These are phyloP conservation scores for Microdochium paspali DNA, from an alignment of 2,329 filamentous ascomycete genomes.

Conservation along the genomic window DNA sequence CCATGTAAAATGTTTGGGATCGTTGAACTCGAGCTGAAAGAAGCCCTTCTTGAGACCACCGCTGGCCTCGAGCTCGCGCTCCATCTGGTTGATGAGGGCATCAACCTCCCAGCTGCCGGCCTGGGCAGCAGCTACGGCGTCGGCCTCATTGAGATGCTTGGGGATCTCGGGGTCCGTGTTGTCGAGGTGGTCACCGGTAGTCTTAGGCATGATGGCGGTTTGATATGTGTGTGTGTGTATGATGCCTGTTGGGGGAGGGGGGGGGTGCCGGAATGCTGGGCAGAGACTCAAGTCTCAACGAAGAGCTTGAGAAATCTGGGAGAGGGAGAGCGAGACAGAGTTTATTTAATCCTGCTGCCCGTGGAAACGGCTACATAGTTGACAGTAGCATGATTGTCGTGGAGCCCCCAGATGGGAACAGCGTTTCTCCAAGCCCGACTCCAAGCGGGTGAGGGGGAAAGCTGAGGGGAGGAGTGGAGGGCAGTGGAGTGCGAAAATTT, in stretches of 20 bases:
- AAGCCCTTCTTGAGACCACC: constrained; percentile 23
- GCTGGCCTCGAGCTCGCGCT: constrained; percentile 24
- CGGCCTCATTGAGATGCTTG: constrained; percentile 14
- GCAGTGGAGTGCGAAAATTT: not conserved
- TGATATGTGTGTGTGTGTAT: not conserved
- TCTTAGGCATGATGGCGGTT: not conserved
- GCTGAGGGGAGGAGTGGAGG: no score
- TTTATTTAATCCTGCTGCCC: no score
- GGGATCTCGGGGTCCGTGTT: constrained; percentile 9
- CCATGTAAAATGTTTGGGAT: constrained; percentile 58
- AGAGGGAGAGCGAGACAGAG: no score
- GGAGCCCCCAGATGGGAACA: not conserved
- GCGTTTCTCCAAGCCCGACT: not conserved
- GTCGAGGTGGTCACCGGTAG: constrained; percentile 11
- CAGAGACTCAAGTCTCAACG: no score
- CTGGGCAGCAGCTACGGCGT: constrained; percentile 26
- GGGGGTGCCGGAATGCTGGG: not conserved
- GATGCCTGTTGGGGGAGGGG: no score
- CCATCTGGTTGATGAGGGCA: constrained; percentile 29
- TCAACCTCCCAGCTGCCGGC: constrained; percentile 25
- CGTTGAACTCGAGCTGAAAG: constrained; percentile 48
- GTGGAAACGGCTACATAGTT: no score
- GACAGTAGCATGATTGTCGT: no score
- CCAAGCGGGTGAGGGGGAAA: no score
- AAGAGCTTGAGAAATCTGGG: no score